A percentile compares a stretch with the other conserved stretches of the same genome.
Evolutionary conservation across 345 rosid species (phyloP).

Genomic region (Eucalyptus lansdowneana): DNA sequence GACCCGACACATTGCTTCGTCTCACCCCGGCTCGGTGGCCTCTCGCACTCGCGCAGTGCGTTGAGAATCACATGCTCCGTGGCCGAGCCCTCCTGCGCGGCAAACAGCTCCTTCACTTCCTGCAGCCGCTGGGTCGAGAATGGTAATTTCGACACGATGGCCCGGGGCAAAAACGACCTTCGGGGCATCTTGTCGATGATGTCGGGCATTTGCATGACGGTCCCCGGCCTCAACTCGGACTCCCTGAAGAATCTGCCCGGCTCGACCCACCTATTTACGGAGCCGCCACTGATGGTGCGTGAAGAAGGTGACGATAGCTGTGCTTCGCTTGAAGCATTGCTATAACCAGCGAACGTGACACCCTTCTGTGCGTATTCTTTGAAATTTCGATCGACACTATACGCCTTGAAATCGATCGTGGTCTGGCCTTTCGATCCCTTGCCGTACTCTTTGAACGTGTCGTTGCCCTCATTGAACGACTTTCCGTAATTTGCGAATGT

Average conservation of each 20-base stretch:
- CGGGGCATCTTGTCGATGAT: constrained; percentile 53
- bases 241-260: constrained; percentile 69
- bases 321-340: not conserved
- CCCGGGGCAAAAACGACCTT: constrained; percentile 66
- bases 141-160: constrained; percentile 33
- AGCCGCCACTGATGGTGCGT: not conserved
- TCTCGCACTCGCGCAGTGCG: constrained; percentile 54
- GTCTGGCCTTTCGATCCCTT: constrained; percentile 18
- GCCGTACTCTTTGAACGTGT: constrained; percentile 46
- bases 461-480: constrained; percentile 31
- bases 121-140: constrained; percentile 19
- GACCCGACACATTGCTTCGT: constrained; percentile 56
- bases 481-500: constrained; percentile 36
- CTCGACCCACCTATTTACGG: constrained; percentile 28
- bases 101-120: constrained; percentile 21
- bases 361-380: constrained; percentile 27
- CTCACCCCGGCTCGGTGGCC: constrained; percentile 52
- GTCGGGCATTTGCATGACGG: constrained; percentile 53
- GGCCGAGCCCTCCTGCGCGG: constrained; percentile 18
- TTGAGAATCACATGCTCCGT: constrained; percentile 25
- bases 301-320: not conserved
- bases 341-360: constrained; percentile 30
- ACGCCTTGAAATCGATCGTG: constrained; percentile 23
- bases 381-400: constrained; percentile 22
- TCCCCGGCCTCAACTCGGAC: constrained; percentile 31